These are phyloP conservation scores for Paradendryphiella salina DNA, from an alignment of 2,329 filamentous ascomycete genomes.

Conservation along the genomic window DNA sequence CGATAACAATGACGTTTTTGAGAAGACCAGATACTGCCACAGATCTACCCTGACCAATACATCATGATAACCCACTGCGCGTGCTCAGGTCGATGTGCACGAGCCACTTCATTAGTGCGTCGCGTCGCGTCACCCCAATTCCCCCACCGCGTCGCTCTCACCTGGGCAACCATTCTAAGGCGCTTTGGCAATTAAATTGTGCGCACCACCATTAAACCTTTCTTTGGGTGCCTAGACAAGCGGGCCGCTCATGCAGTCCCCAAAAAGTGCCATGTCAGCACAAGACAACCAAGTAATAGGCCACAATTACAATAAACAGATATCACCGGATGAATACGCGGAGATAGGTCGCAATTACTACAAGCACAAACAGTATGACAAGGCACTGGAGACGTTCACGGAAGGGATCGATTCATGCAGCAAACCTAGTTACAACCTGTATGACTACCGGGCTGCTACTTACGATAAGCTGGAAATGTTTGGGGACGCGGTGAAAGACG, in stretches of 20 bases:
- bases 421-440: conserved; percentile 43
- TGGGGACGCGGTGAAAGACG: conserved; percentile 58
- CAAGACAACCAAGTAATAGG: too few species aligned
- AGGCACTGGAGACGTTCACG: conserved; percentile 42
- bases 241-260: too few species aligned
- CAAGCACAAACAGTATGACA: conserved; percentile 42
- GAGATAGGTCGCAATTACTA: conserved; percentile 45
- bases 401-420: conserved; percentile 33
- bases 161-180: background rate
- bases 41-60: too few species aligned
- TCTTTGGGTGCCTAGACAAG: too few species aligned
- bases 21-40: too few species aligned
- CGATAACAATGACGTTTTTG: too few species aligned
- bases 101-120: background rate
- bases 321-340: conserved; percentile 42
- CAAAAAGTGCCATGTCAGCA: too few species aligned
- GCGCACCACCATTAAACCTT: too few species aligned
- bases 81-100: background rate
- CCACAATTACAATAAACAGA: conserved; percentile 12
- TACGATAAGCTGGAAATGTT: conserved; percentile 58
- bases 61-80: too few species aligned
- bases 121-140: conserved; percentile 2
- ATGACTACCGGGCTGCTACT: conserved; percentile 61
- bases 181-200: too few species aligned
- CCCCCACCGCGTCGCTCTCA: background rate